These are phyloP conservation scores for Heritiera littoralis DNA, from an alignment of 345 rosid genomes.

Conservation along the genomic window DNA sequence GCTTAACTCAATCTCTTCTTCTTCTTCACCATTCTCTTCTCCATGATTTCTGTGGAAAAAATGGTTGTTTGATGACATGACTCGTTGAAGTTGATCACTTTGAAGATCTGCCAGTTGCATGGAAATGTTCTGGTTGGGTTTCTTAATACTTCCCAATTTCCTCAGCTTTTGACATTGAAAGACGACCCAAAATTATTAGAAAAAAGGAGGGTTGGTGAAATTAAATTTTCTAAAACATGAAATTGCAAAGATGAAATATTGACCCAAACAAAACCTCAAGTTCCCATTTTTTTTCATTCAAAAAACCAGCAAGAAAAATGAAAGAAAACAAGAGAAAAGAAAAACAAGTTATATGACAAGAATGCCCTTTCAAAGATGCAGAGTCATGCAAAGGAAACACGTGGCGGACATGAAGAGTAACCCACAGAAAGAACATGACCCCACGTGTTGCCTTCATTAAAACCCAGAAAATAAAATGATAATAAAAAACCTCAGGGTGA, in stretches of 20 bases:
- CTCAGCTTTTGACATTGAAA: constrained; percentile 40
- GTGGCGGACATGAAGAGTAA: constrained; percentile 39
- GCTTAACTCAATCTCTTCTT: constrained; percentile 66
- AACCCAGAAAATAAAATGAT: background rate
- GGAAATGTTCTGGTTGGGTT: constrained; percentile 28
- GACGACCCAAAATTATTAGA: background rate
- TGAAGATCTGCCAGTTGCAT: constrained; percentile 26
- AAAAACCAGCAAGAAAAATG: background rate
- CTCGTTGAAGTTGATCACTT: constrained; percentile 44
- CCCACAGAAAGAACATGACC: background rate
- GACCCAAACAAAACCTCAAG: constrained; percentile 25
- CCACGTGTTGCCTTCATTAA: constrained; percentile 26
- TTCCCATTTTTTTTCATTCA: constrained; percentile 15
- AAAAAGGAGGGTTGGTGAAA: background rate
- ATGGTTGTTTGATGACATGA: constrained; percentile 34
- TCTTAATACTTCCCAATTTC: constrained; percentile 26
- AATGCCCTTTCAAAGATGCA: background rate
- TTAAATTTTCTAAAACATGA: constrained; percentile 15
- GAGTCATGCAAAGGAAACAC: constrained; percentile 24
- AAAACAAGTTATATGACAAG: background rate
- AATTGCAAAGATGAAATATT: background rate
- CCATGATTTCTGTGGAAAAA: constrained; percentile 17
- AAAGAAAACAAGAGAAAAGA: constrained; percentile 13
- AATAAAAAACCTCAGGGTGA: constrained; percentile 27
- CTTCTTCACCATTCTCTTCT: constrained; percentile 28